Evolutionary conservation across 768 basidiomycete genomes (phyloP).

Genomic region (Mycena pura): DNA sequence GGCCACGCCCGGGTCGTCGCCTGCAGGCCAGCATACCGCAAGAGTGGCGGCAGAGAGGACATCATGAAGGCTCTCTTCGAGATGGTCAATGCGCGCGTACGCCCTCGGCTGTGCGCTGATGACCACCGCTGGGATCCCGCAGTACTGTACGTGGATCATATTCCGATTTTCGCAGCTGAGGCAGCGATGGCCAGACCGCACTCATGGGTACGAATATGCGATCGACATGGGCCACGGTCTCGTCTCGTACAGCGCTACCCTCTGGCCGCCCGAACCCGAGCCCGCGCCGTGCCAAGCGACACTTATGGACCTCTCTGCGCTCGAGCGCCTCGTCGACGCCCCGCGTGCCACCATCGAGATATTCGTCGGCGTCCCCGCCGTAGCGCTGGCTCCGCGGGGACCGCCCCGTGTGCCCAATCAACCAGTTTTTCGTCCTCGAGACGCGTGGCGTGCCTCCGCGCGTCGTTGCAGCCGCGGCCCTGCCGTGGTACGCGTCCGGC

Average conservation of each 20-base stretch:
- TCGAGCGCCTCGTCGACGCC: neutral
- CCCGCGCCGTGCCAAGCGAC: neutral
- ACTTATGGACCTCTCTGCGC: neutral
- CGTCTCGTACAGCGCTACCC: neutral
- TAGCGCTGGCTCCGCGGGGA: neutral
- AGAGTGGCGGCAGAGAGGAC: neutral
- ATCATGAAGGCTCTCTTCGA: conserved; percentile 7
- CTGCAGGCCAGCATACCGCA: neutral
- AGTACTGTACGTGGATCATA: neutral
- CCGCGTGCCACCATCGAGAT: neutral
- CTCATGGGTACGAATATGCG: conserved; percentile 10
- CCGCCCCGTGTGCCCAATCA: neutral
- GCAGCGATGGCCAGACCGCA: neutral
- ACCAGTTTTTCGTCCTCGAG: conserved; percentile 3
- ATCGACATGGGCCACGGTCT: conserved; percentile 2
- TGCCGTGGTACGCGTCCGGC: neutral
- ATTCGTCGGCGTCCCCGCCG: neutral
- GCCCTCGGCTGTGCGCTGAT: neutral
- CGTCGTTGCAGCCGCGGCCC: neutral
- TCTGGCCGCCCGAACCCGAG: neutral
- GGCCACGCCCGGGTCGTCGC: conserved; percentile 3
- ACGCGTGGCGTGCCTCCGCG: neutral
- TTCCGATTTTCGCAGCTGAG: neutral
- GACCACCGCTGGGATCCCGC: neutral
- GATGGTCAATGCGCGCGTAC: neutral